These are phyloP conservation scores for Syzygium malaccense DNA, from an alignment of 441 rosid genomes.

Conservation along the genomic window DNA sequence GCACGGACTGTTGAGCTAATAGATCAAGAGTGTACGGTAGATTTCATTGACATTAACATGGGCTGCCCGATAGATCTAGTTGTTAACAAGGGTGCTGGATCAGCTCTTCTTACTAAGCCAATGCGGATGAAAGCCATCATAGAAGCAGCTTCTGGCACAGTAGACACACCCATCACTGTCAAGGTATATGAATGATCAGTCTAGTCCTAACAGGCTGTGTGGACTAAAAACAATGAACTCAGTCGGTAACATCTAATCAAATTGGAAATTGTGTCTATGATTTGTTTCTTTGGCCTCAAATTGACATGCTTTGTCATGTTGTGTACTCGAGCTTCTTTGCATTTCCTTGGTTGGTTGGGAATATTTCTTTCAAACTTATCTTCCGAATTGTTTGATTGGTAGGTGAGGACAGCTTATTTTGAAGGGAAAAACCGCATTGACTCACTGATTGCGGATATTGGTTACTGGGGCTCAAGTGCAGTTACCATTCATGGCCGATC, in stretches of 20 bases:
- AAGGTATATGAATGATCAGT: slow-evolving; percentile 41
- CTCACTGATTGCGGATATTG: slow-evolving; percentile 64
- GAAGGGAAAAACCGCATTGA: slow-evolving; percentile 81
- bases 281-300: not conserved
- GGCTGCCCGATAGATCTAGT: slow-evolving; percentile 94
- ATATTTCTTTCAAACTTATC: not conserved
- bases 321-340: not conserved
- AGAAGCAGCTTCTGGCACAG: slow-evolving; percentile 57
- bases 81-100: slow-evolving; percentile 91
- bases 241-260: not conserved
- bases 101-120: slow-evolving; percentile 78
- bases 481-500: slow-evolving; percentile 87
- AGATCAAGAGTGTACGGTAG: slow-evolving; percentile 66
- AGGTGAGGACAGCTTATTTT: slow-evolving; percentile 80
- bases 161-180: slow-evolving; percentile 71
- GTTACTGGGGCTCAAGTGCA: slow-evolving; percentile 80
- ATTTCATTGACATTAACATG: slow-evolving; percentile 96
- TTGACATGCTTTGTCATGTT: not conserved
- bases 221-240: not conserved
- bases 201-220: not conserved
- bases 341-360: not conserved
- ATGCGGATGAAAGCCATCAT: slow-evolving; percentile 71
- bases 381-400: not conserved
- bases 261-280: not conserved
- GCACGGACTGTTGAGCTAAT: slow-evolving; percentile 75